A percentile compares a stretch with the other conserved stretches of the same genome.
These are phyloP conservation scores for Solanum ossicruentum DNA, from an alignment of 257 asterid genomes.

Conservation along the genomic window DNA sequence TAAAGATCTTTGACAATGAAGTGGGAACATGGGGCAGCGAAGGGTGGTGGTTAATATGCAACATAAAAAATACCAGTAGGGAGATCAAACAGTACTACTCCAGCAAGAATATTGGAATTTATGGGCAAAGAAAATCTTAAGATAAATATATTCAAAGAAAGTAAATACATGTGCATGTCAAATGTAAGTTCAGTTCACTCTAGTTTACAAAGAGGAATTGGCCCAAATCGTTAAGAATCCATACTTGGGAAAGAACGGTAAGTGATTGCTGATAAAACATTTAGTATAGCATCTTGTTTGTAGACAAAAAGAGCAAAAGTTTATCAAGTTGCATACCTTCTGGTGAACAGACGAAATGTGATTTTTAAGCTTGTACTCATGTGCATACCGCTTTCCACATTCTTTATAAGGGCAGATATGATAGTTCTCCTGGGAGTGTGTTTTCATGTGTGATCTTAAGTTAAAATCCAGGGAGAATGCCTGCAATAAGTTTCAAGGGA, in stretches of 20 bases:
- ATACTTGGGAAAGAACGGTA: neutral
- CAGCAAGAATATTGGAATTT: neutral
- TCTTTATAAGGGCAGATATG: constrained; percentile 92
- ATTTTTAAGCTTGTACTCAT: constrained; percentile 92
- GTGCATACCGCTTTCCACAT: constrained; percentile 97
- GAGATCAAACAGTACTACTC: neutral
- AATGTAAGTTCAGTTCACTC: neutral
- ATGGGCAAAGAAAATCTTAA: neutral
- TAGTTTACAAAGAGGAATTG: neutral
- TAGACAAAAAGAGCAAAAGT: neutral
- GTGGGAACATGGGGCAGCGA: neutral
- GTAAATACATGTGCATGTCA: neutral
- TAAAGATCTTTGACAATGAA: neutral
- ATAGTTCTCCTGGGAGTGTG: constrained; percentile 98
- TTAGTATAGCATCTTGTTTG: neutral
- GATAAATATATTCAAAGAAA: neutral
- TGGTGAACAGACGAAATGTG: constrained; percentile 75
- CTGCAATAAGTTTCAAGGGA: constrained; percentile 25
- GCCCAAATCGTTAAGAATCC: neutral
- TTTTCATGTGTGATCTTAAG: constrained; percentile 95
- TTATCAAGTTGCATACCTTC: constrained; percentile 37
- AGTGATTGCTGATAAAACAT: neutral
- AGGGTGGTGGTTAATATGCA: neutral
- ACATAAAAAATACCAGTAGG: neutral
- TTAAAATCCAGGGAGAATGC: constrained; percentile 97